Evolutionary conservation across 2,329 filamentous ascomycete genomes (phyloP), one percentile per base, ranked within the genome.

Genomic region (Ophiostoma piceae): DNA sequence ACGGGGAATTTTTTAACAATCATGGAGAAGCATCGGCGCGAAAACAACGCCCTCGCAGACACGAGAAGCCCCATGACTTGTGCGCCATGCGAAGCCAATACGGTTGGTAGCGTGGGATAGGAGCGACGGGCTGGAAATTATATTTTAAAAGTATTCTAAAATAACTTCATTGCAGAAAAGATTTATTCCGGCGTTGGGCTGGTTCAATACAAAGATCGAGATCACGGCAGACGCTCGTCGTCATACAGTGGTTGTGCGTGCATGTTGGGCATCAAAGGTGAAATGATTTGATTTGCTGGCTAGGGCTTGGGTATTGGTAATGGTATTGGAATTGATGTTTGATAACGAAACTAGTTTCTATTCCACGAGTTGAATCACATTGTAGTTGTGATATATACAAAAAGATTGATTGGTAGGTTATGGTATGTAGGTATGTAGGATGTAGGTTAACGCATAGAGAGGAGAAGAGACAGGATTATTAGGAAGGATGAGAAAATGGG

Each of bases 331-430:
- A 66, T 16, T 22, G 41, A 66, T 22, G 9, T 6, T 57, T 26
- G 51, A 39, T 41, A 8, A 47, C 1, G 7, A 47, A 19, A 47
- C 43, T 19, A n/a, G 19, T n/a, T 60, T 69, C 43, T 69, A 57
- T 51, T 69, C 67, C 69, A 65, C 68, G 57, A 70, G 29, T 70
- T 71, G 70, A 69, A 67, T 69, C 67, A 71, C 70, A 22, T 35
- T 32, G 47, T 11, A 32, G 47, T 29, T 51, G 62, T 26, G 62
- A 65, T n/a, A 71, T 35, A 64, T 14, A 64, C 29, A 64, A n/a
- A n/a, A 19, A 64, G 26, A 14, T 16, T 35, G 6, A n/a, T 35
- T 3, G 51, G 22, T 26, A 26, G 6, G 19, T 29, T 35, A 35
- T 35, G 35, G 8, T 35, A 8, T 35, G 35, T 5, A 35, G 35